Evolutionary conservation across 2,329 filamentous ascomycete species (phyloP), one percentile per base, ranked within the genome.

Genomic region (Fusarium sp.): DNA sequence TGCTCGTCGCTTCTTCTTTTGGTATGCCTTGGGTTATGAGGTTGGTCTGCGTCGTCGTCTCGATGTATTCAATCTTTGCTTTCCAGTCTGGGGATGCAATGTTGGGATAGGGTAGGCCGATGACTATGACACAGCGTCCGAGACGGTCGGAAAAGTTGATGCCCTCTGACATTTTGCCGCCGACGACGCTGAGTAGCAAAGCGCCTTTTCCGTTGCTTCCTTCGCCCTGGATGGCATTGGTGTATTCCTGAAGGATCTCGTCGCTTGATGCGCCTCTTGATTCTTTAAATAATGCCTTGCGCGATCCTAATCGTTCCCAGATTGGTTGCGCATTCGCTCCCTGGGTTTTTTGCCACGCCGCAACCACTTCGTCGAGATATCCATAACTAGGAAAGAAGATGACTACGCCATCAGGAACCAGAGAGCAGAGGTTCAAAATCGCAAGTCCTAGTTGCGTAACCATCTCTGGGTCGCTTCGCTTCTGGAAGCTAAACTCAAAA

Each of bases 111-210:
- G 97, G 97, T 5, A 99, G 85, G 0, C 97, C 97, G 16, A 98
- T 90, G n/a, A 98, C 93, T 16, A 97, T 86, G 10, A 99, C 95
- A 64, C 94, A 96, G 30, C 97, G 92, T 2, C 97, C 97, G 0
- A 99, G 90, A 4, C 89, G 88, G 83, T 99, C 95, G 1, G 94
- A 96, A 85, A 99, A 99, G 84, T 99, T 99, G 85, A 99, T 99
- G 74, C 97, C 97, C 84, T 99, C 97, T 67, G 94, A 97, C 84
- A 99, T 92, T 76, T 96, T 97, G 16, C 97, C 97, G 64, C 96
- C 96, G 4, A 99, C 93, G 4, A 99, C 95, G 64, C 95, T 95
- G 30, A 99, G 89, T 0, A 99, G 88, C 0, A 98, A 85, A 0
- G 94, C 96, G 0, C 95, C 95, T 57, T 88, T 79, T 6, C 71